Evolutionary conservation across 2,329 filamentous ascomycete genomes (phyloP).

Genomic region (Ceratocystis alfenasii): DNA sequence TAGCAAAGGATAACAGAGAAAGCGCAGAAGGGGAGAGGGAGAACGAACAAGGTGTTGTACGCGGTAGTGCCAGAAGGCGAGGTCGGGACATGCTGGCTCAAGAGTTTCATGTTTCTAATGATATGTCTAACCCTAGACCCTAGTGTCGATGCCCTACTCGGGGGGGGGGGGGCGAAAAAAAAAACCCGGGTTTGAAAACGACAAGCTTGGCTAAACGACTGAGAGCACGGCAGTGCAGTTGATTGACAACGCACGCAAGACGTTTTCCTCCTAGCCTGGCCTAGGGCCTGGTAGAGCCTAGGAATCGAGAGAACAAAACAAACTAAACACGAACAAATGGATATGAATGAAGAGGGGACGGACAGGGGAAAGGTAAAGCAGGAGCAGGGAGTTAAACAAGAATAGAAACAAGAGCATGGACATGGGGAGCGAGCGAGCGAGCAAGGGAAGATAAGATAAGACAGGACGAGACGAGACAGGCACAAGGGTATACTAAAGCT

Average conservation of each 20-base stretch:
- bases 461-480: neutral
- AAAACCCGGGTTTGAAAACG: neutral
- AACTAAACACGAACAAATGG: neutral
- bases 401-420: neutral
- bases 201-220: neutral
- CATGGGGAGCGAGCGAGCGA: neutral
- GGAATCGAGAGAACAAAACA: slow-evolving; percentile 1
- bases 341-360: neutral
- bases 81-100: neutral
- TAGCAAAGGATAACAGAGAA: neutral
- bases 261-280: no score
- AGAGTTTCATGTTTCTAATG: neutral
- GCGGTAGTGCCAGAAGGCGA: neutral
- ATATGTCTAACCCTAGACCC: neutral
- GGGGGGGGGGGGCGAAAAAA: neutral
- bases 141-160: neutral
- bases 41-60: neutral
- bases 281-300: neutral
- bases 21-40: neutral
- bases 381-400: neutral
- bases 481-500: neutral
- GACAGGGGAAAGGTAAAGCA: neutral
- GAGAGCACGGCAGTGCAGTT: neutral
- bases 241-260: neutral
- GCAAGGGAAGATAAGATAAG: neutral